Base-by-base conservation (phyloP, 2,329 filamentous ascomycete genomes). In the Nemania bipapillata region DNA sequence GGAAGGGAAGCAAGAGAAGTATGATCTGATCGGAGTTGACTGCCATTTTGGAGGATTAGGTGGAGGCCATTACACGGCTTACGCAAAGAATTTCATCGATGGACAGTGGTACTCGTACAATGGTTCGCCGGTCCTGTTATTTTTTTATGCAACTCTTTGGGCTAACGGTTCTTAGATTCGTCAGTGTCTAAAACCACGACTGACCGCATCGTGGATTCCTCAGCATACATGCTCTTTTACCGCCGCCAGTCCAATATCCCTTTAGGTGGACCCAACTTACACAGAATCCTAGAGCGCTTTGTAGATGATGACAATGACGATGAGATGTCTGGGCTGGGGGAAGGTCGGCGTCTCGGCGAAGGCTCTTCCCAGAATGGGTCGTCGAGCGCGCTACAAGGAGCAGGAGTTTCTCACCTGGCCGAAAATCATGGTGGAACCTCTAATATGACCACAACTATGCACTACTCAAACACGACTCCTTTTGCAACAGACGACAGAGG, bases 101-200 rank as follows among this genome's bases (percentile, higher is more conserved):
- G 87, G 87, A 65, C 86, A 92, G 79, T 99, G 96, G 96, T 97
- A 97, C 79, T 92, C 96, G 74, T 98, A 96, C 80, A 98, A 99
- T 79, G 95, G 94, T 96, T 85, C 81, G 90, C 81, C 26, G 12
- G 17, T 35, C 50, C 8, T n/a, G 17, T 26, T n/a, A n/a, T 22
- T 17, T 40, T 8, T 11, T 28, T 53, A 40, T 17, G 26, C 5
- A 49, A 22, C 8, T 45, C 11, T 35, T 22, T 28, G 35, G 68
- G 73, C 83, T 90, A 79, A 90, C 74, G 15, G 22, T 20, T 42
- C 17, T 17, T 75, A 97, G 94, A 97, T 81, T 92, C 92, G 7
- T 88, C 87, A 12, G 92, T 94, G 20, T 87, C 85, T 37, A 86
- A 85, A 73, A 84, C 87, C 30, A 87, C 92, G 68, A 84, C 89